These are phyloP conservation scores for Kazachstania sp. DNA, from an alignment of 1,139 yeast species.

Conservation along the genomic window DNA sequence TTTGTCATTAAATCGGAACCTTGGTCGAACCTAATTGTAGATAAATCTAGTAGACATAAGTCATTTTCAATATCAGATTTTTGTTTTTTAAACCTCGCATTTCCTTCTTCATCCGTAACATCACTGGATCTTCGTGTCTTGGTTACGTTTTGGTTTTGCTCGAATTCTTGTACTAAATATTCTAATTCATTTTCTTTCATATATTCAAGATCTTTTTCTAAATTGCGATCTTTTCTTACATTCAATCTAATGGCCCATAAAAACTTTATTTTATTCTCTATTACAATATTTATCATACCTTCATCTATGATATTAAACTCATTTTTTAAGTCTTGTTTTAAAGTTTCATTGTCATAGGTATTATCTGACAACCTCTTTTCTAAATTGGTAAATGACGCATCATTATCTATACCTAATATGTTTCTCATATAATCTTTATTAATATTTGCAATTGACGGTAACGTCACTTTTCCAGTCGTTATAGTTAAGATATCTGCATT, in stretches of 20 bases:
- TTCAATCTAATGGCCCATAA: slow-evolving; percentile 43
- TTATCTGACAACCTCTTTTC: slow-evolving; percentile 32
- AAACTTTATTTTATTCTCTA: slow-evolving; percentile 39
- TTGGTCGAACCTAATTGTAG: slow-evolving; percentile 56
- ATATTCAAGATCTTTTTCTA: slow-evolving; percentile 27
- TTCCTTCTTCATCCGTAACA: slow-evolving; percentile 3
- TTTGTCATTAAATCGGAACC: slow-evolving; percentile 60
- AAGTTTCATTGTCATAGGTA: slow-evolving; percentile 34
- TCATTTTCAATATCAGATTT: neutral
- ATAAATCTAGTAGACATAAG: slow-evolving; percentile 58
- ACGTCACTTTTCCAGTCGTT: neutral
- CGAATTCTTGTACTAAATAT: slow-evolving; percentile 31
- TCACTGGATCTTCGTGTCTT: slow-evolving; percentile 20
- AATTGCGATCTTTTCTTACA: slow-evolving; percentile 33
- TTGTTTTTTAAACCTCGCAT: neutral
- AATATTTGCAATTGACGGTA: slow-evolving; percentile 32
- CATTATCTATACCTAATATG: slow-evolving; percentile 19
- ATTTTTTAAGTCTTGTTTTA: slow-evolving; percentile 48
- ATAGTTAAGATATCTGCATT: slow-evolving; percentile 10
- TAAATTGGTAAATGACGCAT: slow-evolving; percentile 10
- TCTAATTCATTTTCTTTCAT: slow-evolving; percentile 33
- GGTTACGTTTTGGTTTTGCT: slow-evolving; percentile 7
- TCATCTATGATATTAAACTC: slow-evolving; percentile 45
- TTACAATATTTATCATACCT: slow-evolving; percentile 41
- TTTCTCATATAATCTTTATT: slow-evolving; percentile 48